These are phyloP conservation scores for Saprolegnia diclina DNA, from an alignment of 352 stramenopile genomes.

Conservation along the genomic window DNA sequence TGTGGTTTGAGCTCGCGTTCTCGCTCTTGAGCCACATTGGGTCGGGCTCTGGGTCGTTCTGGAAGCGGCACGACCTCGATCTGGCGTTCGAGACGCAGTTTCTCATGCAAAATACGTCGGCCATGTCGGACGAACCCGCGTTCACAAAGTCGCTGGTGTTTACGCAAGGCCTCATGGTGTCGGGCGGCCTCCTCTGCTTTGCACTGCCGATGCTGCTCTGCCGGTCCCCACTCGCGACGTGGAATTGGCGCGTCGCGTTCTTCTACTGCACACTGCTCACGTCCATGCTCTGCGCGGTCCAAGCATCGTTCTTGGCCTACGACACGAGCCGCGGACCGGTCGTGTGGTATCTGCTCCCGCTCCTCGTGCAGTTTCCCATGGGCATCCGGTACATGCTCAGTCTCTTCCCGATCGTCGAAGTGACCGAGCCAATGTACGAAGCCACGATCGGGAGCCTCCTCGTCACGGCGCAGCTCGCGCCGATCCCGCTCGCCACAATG, in stretches of 20 bases:
- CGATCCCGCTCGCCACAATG: constrained; percentile 11
- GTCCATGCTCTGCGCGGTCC: neutral
- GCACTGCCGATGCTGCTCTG: constrained; percentile 8
- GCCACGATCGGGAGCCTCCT: constrained; percentile 17
- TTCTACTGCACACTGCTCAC: neutral
- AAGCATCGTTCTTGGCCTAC: constrained; percentile 10
- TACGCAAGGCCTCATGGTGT: constrained; percentile 4
- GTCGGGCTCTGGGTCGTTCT: constrained; percentile 1
- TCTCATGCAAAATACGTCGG: neutral
- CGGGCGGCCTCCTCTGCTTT: constrained; percentile 9
- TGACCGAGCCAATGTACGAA: constrained; percentile 1
- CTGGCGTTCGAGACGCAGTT: constrained; percentile 5
- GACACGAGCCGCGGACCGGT: constrained; percentile 2
- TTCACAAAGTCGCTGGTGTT: neutral
- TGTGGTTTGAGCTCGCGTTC: constrained; percentile 14
- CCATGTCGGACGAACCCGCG: neutral
- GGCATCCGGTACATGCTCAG: constrained; percentile 20
- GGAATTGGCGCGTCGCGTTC: constrained; percentile 5
- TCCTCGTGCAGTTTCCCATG: constrained; percentile 16
- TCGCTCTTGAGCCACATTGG: constrained; percentile 12
- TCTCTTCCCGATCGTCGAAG: constrained; percentile 20
- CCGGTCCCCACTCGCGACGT: neutral
- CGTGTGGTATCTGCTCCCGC: constrained; percentile 13
- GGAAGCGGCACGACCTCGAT: constrained; percentile 21
- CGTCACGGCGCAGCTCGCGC: constrained; percentile 10